These are phyloP conservation scores for Alternaria sp. DNA, from an alignment of 2,329 filamentous ascomycete species.

Conservation along the genomic window DNA sequence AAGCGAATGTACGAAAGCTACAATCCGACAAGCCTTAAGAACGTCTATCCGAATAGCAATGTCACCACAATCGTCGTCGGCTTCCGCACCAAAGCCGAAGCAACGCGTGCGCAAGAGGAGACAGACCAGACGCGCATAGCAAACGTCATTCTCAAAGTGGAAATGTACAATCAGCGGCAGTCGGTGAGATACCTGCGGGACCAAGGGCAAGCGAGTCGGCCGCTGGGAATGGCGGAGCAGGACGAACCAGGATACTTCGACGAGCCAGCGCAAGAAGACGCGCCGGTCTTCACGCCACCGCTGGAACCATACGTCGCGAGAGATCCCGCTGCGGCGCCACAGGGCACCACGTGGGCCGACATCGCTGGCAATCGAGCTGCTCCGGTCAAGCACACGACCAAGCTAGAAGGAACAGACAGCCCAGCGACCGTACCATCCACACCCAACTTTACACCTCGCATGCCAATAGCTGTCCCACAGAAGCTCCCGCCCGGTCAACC, in stretches of 20 bases:
- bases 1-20: constrained; percentile 10
- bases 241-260: background rate
- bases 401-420: background rate
- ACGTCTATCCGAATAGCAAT: constrained; percentile 19
- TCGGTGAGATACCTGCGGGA: constrained; percentile 14
- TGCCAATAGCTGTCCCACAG: background rate
- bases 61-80: constrained; percentile 24
- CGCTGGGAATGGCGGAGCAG: background rate
- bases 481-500: background rate
- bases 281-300: background rate
- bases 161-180: constrained; percentile 19
- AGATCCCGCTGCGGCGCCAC: background rate
- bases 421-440: background rate
- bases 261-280: background rate
- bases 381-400: background rate
- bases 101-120: constrained; percentile 10
- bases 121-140: constrained; percentile 17
- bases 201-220: background rate
- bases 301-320: background rate
- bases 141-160: constrained; percentile 19
- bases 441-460: background rate
- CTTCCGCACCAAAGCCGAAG: constrained; percentile 12
- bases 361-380: constrained; percentile 3
- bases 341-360: constrained; percentile 13
- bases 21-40: constrained; percentile 18